Evolutionary conservation across 352 stramenopile species (phyloP), one percentile per base, ranked within the genome.

Genomic region (Globisporangium abappressorium): DNA sequence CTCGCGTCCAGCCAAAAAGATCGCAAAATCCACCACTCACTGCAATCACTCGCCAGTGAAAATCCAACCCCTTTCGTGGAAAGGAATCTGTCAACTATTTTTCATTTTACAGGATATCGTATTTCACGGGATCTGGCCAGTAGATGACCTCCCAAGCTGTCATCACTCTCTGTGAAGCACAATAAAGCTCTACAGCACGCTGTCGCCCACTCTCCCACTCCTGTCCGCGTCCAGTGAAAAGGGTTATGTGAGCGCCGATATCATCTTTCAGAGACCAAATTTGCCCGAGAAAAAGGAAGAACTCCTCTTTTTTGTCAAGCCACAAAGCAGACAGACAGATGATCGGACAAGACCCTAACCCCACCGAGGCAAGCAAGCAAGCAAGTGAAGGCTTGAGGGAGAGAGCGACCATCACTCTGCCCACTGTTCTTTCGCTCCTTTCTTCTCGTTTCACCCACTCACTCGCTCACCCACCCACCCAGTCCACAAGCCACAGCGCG

Each of bases 351-450:
- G 41, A 49, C 41, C 41, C 41, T 15, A 49, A 49, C 18, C 38
- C 38, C 41, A 49, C 41, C 41, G 5, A 49, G 15, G 15, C 18
- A 46, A 46, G 14, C 38, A 46, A 43, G 36, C 15, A 47, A 49
- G 4, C 41, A 46, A 46, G 38, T 14, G 12, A 46, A 46, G 38
- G 15, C 20, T 14, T 49, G 43, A 3, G 43, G 43, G 43, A 51
- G 43, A 51, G 26, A 65, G 5, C 28, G 30, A 66, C 60, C 60
- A 58, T 66, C 60, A 66, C 60, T 66, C 60, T 56, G 9, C 3
- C n/a, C 11, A 30, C 18, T 55, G 43, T 59, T 59, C 60, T 66
- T 56, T 65, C 59, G 38, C 28, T 64, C 38, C 9, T 28, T 51
- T 58, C 14, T 36, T 34, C 30, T 15, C 8, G 38, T 61, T 61